Evolutionary conservation across 495 filamentous ascomycete genomes (phyloP).

Genomic region (Cercophora newfieldiana): DNA sequence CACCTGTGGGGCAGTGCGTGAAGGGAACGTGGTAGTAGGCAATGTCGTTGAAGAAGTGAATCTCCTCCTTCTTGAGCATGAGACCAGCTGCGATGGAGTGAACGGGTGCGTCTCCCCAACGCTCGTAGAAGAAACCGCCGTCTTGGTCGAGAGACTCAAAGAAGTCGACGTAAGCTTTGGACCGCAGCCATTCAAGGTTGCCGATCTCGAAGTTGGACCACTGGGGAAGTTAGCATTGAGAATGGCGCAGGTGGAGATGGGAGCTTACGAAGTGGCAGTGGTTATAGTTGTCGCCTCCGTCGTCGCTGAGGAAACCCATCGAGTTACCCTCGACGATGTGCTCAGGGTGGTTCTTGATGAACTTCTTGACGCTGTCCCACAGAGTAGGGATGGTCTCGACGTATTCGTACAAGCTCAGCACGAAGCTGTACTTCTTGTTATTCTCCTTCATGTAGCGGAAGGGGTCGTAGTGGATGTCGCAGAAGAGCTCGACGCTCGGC

Average conservation of each 20-base stretch:
- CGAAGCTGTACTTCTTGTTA: slow-evolving; percentile 88
- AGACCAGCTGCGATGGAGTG: slow-evolving; percentile 92
- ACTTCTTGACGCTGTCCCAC: slow-evolving; percentile 90
- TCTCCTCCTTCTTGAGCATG: slow-evolving; percentile 83
- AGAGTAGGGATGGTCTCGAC: slow-evolving; percentile 92
- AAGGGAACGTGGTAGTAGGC: slow-evolving; percentile 99
- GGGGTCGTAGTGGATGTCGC: slow-evolving; percentile 79
- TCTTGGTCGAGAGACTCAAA: slow-evolving; percentile 77
- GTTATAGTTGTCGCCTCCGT: slow-evolving; percentile 88
- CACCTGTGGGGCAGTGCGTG: slow-evolving; percentile 91
- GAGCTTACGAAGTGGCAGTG: slow-evolving; percentile 89
- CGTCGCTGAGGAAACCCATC: slow-evolving; percentile 88
- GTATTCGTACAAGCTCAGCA: slow-evolving; percentile 91
- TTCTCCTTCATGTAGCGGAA: slow-evolving; percentile 88
- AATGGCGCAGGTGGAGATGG: background rate
- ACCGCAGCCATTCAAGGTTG: slow-evolving; percentile 79
- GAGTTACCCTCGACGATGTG: slow-evolving; percentile 82
- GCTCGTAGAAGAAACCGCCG: slow-evolving; percentile 91
- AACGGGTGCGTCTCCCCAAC: slow-evolving; percentile 89
- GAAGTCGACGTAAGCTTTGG: slow-evolving; percentile 75
- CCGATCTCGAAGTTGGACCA: slow-evolving; percentile 95
- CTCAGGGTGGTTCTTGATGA: slow-evolving; percentile 84
- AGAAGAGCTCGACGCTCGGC: slow-evolving; percentile 84
- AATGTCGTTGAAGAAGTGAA: slow-evolving; percentile 99
- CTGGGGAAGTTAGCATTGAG: slow-evolving; percentile 42